Base-by-base conservation (phyloP, 306 rosid genomes). In the Gastrolobium bilobum region DNA sequence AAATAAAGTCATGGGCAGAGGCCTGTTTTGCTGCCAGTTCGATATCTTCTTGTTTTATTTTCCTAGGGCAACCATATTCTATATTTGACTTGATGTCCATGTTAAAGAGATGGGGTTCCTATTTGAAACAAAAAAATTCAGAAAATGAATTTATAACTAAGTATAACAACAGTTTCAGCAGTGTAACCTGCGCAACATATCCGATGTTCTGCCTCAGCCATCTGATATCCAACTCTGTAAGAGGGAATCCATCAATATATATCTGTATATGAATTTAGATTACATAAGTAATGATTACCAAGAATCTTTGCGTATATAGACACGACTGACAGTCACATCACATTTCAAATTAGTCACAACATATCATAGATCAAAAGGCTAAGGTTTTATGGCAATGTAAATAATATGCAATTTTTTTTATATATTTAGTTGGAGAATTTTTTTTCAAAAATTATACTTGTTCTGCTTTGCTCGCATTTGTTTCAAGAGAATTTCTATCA, bases 201-300 rank as follows among this genome's bases (percentile, higher is more conserved):
- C 98, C 97, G 6, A 94, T 85, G 75, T 89, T 88, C 82, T 92
- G 90, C 78, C 98, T 87, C 91, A 92, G 90, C 98, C 98, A 94
- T 79, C 80, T 68, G 79, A 92, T 73, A 30, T 94, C 97, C 83
- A 94, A 83, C 70, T 88, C 94, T 86, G 68, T 77, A 33, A 94
- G 89, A 68, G 97, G 87, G 72, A 71, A 76, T 15, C 96, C 97
- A 83, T 92, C 97, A 66, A 94, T 81, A 78, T 66, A 88, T 81
- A 94, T 87, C 96, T 94, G 93, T 73, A 79, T 46, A 83, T 29
- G 63, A 73, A 71, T 29, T 4, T 15, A 33, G 46, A 60, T 42
- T 37, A 50, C 31, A n/a, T 20, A 11, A 48, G 63, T 47, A 57
- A 71, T 33, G 4, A 67, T 30, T 70, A 52, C 7, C 10, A 51